Base-by-base conservation (phyloP, 148 eudicot genomes). In the Vaccinium darrowii region DNA sequence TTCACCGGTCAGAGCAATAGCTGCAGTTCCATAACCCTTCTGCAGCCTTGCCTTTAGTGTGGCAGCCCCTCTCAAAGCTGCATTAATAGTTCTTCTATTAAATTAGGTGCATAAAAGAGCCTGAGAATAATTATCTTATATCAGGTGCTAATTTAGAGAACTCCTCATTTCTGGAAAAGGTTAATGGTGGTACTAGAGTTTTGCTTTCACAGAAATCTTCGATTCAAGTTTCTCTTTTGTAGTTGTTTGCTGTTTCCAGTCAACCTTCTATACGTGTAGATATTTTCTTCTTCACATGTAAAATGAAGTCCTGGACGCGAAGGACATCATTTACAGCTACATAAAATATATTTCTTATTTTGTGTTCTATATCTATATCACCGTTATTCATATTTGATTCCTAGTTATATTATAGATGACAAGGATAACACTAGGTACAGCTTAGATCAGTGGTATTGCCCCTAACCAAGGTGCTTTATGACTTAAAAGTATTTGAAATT, bases 31-130 rank as follows among this genome's bases (percentile, higher is more conserved):
- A 82, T 81, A 81, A 76, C 92, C 94, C 62, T 90, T 92, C 51
- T 94, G 93, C 62, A 92, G 88, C 88, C 98, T 91, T 58, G 95
- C 93, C 87, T 90, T 91, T 71, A 95, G 87, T 53, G 93, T 94
- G 50, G 98, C 93, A 23, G 95, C 98, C 78, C 94, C 98, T 85
- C 98, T 87, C 72, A 94, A 84, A 25, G 98, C 97, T 95, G 92
- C 86, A 84, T 77, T 57, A 67, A 39, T 19, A 50, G 65, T 63
- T 51, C 21, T 27, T 67, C 27, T 52, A 25, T 65, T 27, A 13
- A n/a, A 15, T 67, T 82, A 27, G 65, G 21, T 14, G 9, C 78
- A 0, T 52, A 51, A 27, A 51, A 69, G 1, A n/a, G 15, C 49
- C 43, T 27, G 16, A 27, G n/a, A 47, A 71, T 71, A 47, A 71